These are phyloP conservation scores for Cordyceps javanica DNA, from an alignment of 2,329 filamentous ascomycete genomes.

Conservation along the genomic window DNA sequence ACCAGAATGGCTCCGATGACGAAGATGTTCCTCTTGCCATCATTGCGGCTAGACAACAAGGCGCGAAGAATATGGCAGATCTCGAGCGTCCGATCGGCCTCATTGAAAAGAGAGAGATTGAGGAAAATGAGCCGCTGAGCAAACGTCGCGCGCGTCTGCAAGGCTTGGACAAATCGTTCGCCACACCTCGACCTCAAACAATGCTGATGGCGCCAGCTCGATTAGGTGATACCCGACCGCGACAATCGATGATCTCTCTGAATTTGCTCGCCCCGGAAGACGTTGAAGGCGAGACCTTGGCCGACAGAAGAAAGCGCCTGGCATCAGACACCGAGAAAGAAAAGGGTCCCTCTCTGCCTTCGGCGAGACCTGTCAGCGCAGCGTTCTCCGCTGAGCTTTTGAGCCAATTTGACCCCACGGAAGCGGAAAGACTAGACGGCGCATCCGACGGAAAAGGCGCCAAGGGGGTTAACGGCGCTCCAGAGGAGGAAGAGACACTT, in stretches of 20 bases:
- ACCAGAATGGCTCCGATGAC: constrained; percentile 51
- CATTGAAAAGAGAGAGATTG: constrained; percentile 74
- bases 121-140: constrained; percentile 88
- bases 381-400: constrained; percentile 66
- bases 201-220: constrained; percentile 29
- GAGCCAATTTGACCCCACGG: constrained; percentile 52
- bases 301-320: constrained; percentile 58
- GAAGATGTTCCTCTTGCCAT: constrained; percentile 86
- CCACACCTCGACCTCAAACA: constrained; percentile 37
- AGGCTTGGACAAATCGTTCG: constrained; percentile 48
- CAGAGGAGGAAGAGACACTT: constrained; percentile 64
- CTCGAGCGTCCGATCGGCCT: constrained; percentile 63
- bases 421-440: constrained; percentile 34
- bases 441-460: constrained; percentile 19
- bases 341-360: constrained; percentile 39
- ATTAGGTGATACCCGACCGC: constrained; percentile 8
- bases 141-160: constrained; percentile 68
- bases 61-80: constrained; percentile 44
- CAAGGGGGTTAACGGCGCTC: constrained; percentile 37
- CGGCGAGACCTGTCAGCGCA: constrained; percentile 53
- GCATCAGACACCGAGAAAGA: constrained; percentile 44
- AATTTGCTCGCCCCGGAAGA: constrained; percentile 50
- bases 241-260: constrained; percentile 22
- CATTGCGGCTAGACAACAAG: constrained; percentile 58
- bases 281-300: constrained; percentile 58